Conservation (phyloP, 257 asterid genomes). For the Thymus quinquecostatus region DNA sequence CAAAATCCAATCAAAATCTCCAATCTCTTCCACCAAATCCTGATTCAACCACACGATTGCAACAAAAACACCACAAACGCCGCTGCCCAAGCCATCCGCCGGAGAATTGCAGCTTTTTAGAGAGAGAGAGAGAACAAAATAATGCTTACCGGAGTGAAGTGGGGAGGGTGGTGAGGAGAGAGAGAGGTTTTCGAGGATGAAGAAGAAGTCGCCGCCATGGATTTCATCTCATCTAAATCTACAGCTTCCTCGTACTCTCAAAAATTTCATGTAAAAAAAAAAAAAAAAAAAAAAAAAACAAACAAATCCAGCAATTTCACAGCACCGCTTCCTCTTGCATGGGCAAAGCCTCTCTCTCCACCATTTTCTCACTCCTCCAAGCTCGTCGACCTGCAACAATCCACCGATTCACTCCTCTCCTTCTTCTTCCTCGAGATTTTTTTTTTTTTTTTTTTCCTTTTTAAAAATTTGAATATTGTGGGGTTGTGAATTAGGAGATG, state of each 20-base stretch:
- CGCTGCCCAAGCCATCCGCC: too few species aligned
- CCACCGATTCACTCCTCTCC: neutral
- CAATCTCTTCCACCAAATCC: neutral
- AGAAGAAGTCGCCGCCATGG: slow-evolving; percentile 65
- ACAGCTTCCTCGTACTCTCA: slow-evolving; percentile 1
- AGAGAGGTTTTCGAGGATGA: slow-evolving; percentile 45
- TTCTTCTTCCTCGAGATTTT: neutral
- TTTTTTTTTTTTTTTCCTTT: neutral
- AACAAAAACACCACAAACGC: too few species aligned
- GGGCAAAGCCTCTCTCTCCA: slow-evolving; percentile 29
- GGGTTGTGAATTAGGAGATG: neutral
- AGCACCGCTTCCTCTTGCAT: slow-evolving; percentile 22
- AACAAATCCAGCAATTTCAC: neutral
- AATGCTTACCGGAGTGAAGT: slow-evolving; percentile 75
- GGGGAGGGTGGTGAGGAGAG: slow-evolving; percentile 73
- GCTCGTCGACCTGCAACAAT: slow-evolving; percentile 35
- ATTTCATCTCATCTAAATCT: slow-evolving; percentile 32
- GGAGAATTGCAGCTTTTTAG: neutral
- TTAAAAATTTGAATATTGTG: slow-evolving; percentile 13
- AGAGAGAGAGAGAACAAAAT: neutral
- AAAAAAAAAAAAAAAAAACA: neutral
- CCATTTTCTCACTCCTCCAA: slow-evolving; percentile 19
- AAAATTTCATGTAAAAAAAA: neutral
- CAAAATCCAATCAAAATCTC: neutral
- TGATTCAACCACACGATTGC: too few species aligned